A percentile compares a stretch with the other conserved stretches of the same genome.
Conservation (phyloP, 352 stramenopile species). For the Phytophthora hibernalis region DNA sequence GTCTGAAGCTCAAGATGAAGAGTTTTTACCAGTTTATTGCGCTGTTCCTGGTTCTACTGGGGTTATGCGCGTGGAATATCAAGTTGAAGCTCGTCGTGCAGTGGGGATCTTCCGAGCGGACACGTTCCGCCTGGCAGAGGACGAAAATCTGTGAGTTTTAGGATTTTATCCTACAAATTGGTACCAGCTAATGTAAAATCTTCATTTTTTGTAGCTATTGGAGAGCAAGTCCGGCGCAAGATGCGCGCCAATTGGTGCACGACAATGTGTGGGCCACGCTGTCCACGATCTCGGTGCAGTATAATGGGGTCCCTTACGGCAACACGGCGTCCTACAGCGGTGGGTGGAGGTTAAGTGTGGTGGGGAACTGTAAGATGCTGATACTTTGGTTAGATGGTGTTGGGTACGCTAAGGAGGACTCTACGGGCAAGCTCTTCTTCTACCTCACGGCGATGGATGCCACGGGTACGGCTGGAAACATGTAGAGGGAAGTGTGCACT, state of each 20-base stretch:
- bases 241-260: conserved; percentile 72
- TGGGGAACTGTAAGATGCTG: neutral
- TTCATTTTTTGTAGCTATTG: conserved; percentile 18
- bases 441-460: conserved; percentile 70
- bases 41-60: conserved; percentile 25
- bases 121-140: conserved; percentile 30
- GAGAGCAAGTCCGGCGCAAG: conserved; percentile 36
- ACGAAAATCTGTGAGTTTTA: conserved; percentile 18
- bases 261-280: conserved; percentile 72
- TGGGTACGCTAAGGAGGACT: conserved; percentile 49
- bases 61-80: conserved; percentile 7
- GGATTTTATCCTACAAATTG: neutral
- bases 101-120: conserved; percentile 19
- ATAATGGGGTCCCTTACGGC: conserved; percentile 58
- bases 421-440: conserved; percentile 75
- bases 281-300: conserved; percentile 67
- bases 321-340: conserved; percentile 77
- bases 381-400: conserved; percentile 54
- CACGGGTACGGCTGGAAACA: conserved; percentile 30
- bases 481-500: neutral
- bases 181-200: neutral
- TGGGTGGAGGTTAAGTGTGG: conserved; percentile 24
- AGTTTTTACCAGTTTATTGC: conserved; percentile 9
- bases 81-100: conserved; percentile 16
- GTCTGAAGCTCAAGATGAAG: conserved; percentile 30